phyloP scores from a whole-genome alignment of 352 stramenopile species.

The Globisporangium viniferum region DNA sequence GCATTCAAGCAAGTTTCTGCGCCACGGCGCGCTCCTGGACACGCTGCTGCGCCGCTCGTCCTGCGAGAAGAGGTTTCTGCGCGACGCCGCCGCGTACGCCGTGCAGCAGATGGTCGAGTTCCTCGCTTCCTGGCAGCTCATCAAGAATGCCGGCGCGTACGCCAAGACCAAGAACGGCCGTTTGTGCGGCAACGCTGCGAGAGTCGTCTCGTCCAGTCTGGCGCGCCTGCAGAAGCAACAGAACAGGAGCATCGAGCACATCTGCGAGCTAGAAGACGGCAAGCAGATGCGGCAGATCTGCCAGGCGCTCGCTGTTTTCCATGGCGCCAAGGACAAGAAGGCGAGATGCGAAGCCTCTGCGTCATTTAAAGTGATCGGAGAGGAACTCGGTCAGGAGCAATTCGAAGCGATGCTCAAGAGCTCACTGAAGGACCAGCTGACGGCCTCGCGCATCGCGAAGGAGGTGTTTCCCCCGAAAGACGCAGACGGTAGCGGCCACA shows the following conservation, averaged over 20 bases:
- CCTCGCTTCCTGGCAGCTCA: conserved; percentile 38
- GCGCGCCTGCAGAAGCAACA: conserved; percentile 18
- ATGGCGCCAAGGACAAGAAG: conserved; percentile 42
- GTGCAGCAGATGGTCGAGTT: conserved; percentile 36
- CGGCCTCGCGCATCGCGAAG: conserved; percentile 33
- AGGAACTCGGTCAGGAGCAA: conserved; percentile 27
- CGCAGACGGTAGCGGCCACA: not conserved
- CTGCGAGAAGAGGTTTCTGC: conserved; percentile 75
- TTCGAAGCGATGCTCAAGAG: conserved; percentile 32
- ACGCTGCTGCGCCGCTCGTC: conserved; percentile 54
- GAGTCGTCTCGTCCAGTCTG: conserved; percentile 36
- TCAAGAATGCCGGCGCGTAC: conserved; percentile 36
- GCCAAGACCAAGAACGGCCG: conserved; percentile 62
- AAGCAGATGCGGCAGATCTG: conserved; percentile 21
- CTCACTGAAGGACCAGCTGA: conserved; percentile 28
- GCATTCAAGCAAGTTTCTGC: conserved; percentile 20
- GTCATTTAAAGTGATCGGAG: conserved; percentile 42
- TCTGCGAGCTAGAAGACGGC: conserved; percentile 1
- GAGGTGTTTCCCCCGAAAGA: conserved; percentile 29
- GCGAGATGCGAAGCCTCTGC: conserved; percentile 36
- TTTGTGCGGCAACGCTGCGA: conserved; percentile 44
- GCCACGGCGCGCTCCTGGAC: conserved; percentile 36
- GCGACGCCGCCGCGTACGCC: conserved; percentile 46
- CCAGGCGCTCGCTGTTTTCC: conserved; percentile 40
- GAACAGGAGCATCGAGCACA: conserved; percentile 6